Evolutionary conservation across 2,329 filamentous ascomycete genomes (phyloP).

Genomic region (Epichloe sylvatica): DNA sequence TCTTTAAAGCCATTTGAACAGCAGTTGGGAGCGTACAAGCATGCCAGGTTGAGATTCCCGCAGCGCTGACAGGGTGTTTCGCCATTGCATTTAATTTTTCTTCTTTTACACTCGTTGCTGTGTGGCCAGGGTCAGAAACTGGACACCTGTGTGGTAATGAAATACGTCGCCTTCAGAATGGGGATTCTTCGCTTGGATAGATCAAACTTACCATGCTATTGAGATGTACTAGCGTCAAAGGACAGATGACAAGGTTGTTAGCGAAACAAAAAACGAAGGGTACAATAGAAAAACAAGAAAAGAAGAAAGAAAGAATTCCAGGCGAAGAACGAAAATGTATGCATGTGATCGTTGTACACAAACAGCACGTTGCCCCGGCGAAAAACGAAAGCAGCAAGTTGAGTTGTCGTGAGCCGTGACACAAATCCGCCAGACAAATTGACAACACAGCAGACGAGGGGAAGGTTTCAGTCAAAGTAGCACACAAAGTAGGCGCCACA

Average conservation of each 20-base stretch:
- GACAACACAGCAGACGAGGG: neutral
- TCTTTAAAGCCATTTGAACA: conserved; percentile 75
- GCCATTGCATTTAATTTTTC: conserved; percentile 63
- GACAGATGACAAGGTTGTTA: neutral
- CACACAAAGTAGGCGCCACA: neutral
- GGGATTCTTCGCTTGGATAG: neutral
- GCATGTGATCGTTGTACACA: neutral
- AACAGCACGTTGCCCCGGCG: no score
- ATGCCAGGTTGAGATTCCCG: conserved; percentile 51
- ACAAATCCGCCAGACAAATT: neutral
- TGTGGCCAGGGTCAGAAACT: neutral
- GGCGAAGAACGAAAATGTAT: neutral
- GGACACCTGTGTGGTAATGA: neutral
- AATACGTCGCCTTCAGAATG: neutral
- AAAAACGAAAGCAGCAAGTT: no score
- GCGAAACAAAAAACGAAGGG: neutral
- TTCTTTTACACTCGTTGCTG: conserved; percentile 61
- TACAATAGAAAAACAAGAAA: neutral
- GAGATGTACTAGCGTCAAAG: conserved; percentile 37
- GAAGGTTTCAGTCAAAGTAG: neutral
- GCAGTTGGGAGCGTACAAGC: conserved; percentile 53
- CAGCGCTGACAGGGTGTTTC: conserved; percentile 54
- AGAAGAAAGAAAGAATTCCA: neutral
- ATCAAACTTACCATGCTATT: conserved; percentile 40
- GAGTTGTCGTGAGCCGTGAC: neutral